These are phyloP conservation scores for Starmera quercuum DNA, from an alignment of 805 yeast species.

Conservation along the genomic window DNA sequence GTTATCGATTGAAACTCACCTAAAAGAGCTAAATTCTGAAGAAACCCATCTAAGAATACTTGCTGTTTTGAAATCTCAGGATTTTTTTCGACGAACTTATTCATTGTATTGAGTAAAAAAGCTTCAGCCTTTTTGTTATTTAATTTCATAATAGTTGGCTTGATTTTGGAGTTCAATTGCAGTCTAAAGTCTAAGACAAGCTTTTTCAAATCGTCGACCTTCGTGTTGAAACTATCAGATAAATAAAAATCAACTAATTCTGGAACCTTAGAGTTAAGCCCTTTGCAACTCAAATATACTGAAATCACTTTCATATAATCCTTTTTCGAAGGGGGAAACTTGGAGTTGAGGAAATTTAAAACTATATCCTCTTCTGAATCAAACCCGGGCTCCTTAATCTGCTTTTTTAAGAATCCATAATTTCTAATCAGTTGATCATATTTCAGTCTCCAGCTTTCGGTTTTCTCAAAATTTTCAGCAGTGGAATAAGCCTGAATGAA, in stretches of 20 bases:
- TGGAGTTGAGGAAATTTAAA: constrained; percentile 19
- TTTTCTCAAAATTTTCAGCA: constrained; percentile 18
- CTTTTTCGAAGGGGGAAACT: constrained; percentile 17
- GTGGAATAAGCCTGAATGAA: constrained; percentile 27
- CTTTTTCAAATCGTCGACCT: constrained; percentile 9
- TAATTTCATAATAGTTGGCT: constrained; percentile 13
- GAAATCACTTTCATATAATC: constrained; percentile 21
- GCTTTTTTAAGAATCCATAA: constrained; percentile 15
- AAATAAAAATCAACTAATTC: constrained; percentile 20
- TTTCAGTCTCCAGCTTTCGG: constrained; percentile 25
- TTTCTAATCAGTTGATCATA: constrained; percentile 18
- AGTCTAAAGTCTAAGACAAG: constrained; percentile 18
- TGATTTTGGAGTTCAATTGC: constrained; percentile 16
- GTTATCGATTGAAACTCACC: constrained; percentile 9
- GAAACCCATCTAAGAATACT: constrained; percentile 10
- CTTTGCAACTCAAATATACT: constrained; percentile 9
- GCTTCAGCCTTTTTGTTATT: constrained; percentile 8
- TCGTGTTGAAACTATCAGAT: constrained; percentile 9
- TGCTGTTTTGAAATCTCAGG: constrained; percentile 12
- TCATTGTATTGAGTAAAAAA: constrained; percentile 10
- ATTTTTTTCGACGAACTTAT: constrained; percentile 10
- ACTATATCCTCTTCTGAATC: constrained; percentile 24
- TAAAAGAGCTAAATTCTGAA: constrained; percentile 11
- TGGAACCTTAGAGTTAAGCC: constrained; percentile 1
- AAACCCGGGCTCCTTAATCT: constrained; percentile 8